Conservation (phyloP, 1,284 basidiomycete genomes). For the Cutaneotrichosporon sp. region DNA sequence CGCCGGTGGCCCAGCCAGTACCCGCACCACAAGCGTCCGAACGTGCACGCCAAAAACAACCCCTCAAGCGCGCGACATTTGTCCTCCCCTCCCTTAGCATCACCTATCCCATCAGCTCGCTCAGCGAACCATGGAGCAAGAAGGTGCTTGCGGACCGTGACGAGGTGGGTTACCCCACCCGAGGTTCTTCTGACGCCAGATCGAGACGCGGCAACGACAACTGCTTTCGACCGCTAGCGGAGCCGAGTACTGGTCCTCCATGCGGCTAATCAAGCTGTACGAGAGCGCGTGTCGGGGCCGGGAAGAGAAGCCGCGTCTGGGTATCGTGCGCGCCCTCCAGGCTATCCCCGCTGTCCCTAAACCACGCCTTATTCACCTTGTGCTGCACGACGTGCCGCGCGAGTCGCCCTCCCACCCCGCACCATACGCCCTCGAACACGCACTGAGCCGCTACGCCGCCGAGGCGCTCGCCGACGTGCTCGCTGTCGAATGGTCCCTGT, state of each 20-base stretch:
- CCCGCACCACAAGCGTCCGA: conserved; percentile 11
- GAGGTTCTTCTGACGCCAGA: conserved; percentile 23
- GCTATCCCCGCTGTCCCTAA: conserved; percentile 26
- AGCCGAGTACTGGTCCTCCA: conserved; percentile 45
- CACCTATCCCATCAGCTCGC: conserved; percentile 75
- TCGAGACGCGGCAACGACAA: conserved; percentile 57
- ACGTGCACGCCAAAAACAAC: conserved; percentile 40
- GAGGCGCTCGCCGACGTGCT: conserved; percentile 82
- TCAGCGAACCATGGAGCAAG: conserved; percentile 70
- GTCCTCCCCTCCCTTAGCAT: conserved; percentile 73
- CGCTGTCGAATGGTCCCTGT: conserved; percentile 79
- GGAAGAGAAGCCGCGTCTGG: conserved; percentile 59
- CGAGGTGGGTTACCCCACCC: conserved; percentile 20
- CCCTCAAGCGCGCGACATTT: conserved; percentile 77
- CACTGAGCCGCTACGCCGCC: conserved; percentile 63
- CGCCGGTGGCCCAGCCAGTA: background rate
- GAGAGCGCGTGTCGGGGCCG: conserved; percentile 45
- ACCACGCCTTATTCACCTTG: conserved; percentile 34
- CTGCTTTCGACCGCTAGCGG: conserved; percentile 50
- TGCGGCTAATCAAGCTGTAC: conserved; percentile 42
- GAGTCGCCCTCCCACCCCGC: conserved; percentile 5
- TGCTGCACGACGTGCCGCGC: conserved; percentile 19
- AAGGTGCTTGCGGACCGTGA: conserved; percentile 52
- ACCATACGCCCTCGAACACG: conserved; percentile 43
- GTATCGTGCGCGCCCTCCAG: conserved; percentile 65